Conservation (phyloP, 2,329 filamentous ascomycete genomes). For the Mollisiaceae sp. region DNA sequence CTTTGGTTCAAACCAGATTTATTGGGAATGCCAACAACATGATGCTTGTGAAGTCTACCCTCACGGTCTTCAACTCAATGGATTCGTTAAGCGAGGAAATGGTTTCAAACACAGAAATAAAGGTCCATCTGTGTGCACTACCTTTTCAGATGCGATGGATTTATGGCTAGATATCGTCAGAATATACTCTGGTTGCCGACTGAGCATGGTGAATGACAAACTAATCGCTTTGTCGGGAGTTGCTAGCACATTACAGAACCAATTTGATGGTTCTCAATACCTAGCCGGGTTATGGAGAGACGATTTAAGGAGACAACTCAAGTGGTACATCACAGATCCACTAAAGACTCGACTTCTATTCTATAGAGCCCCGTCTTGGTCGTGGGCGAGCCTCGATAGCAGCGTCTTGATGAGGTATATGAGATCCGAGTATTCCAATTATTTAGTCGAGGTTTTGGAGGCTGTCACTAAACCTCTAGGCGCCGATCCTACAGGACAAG, state of each 20-base stretch:
- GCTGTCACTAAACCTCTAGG: constrained; percentile 4
- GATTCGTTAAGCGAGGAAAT: background rate
- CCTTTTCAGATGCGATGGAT: background rate
- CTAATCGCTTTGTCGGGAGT: constrained; percentile 16
- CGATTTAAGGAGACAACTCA: background rate
- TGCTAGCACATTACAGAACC: background rate
- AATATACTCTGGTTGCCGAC: constrained; percentile 6
- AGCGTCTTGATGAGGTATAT: background rate
- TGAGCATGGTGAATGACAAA: constrained; percentile 15
- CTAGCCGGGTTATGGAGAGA: constrained; percentile 6
- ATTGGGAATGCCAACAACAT: constrained; percentile 52
- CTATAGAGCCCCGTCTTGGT: constrained; percentile 18
- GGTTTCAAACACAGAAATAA: constrained; percentile 6
- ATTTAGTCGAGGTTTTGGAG: background rate
- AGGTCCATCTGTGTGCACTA: background rate
- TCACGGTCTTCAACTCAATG: background rate
- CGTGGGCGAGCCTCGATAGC: constrained; percentile 10
- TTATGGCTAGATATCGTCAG: constrained; percentile 5
- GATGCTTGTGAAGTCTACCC: constrained; percentile 15
- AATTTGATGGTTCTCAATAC: background rate
- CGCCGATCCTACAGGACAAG: background rate
- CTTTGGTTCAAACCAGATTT: constrained; percentile 20
- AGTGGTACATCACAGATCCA: background rate
- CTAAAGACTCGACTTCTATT: background rate
- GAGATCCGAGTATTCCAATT: no score